Base-by-base conservation (phyloP, 2,329 filamentous ascomycete genomes). In the Remersonia thermophila region DNA sequence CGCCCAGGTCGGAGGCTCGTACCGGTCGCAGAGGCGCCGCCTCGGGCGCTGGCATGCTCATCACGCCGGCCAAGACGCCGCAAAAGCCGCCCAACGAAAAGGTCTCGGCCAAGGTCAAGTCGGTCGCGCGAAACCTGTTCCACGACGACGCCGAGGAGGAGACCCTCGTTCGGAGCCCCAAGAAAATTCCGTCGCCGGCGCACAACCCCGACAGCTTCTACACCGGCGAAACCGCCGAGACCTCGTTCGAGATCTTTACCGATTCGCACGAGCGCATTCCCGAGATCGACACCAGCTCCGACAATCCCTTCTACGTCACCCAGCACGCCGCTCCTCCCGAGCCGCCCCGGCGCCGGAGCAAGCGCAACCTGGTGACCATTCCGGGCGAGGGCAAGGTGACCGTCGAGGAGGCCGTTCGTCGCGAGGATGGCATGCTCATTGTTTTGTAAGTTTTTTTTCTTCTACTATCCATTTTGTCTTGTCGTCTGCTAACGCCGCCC, bases 191-290 rank as follows among this genome's bases (percentile, higher is more conserved):
- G 47, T 52, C 62, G 32, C 74, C 72, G 58, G 73, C 73, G 55
- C 70, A 73, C 53, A 65, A 60, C 4, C 66, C 77, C 44, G 69
- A 71, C 43, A 77, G 72, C 56, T 77, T 80, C 51, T 61, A 58
- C 16, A 67, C 58, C 7, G 69, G 34, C n/a, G 40, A 75, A 34
- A 67, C 71, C n/a, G 59, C 66, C 7, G 67, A 73, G 29, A 62
- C 67, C 29, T 55, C 65, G n/a, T 82, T 87, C 47, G 57, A 71
- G 45, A 83, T 89, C 50, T 89, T 77, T 53, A 86, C 80, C 28
- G 83, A 91, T 55, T 75, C 82, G 1, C 79, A 85, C 45, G 86
- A 93, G 47, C 77, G 79, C 37, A 58, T 86, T 29, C 83, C 83
- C 14, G 69, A 76, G 44, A 61, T 73, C 29, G 81, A 85, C 48